Conservation (phyloP, 2,329 filamentous ascomycete species). For the Pestalotiopsis sp. region DNA sequence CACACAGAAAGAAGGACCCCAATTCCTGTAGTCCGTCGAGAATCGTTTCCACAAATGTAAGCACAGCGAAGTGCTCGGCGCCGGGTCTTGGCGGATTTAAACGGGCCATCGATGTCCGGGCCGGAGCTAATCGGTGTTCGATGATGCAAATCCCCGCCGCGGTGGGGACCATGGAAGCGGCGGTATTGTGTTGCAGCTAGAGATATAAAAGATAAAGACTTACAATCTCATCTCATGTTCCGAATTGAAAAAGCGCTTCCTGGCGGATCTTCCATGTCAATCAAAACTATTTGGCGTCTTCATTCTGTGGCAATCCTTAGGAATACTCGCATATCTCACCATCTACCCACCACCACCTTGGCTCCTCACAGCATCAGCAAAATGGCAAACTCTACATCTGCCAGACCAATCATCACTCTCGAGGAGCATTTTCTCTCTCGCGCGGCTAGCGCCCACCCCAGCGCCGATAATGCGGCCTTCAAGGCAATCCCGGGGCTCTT, state of each 20-base stretch:
- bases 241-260: background rate
- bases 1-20: no score
- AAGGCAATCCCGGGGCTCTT: conserved; percentile 8
- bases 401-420: background rate
- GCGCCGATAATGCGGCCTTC: conserved; percentile 9
- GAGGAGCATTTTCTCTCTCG: conserved; percentile 7
- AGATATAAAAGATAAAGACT: background rate
- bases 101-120: background rate
- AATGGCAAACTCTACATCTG: background rate
- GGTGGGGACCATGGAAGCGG: background rate
- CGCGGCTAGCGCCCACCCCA: background rate
- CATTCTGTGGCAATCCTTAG: background rate
- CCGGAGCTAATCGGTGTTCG: background rate
- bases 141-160: background rate
- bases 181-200: background rate
- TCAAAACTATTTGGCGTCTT: background rate
- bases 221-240: background rate
- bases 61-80: background rate
- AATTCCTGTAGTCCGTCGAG: background rate
- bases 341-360: background rate
- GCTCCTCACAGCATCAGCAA: background rate
- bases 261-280: background rate
- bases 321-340: background rate
- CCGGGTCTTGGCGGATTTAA: background rate
- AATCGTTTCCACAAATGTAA: background rate